These are phyloP conservation scores for Candida sp. DNA, from an alignment of 1,139 yeast species.

Conservation along the genomic window DNA sequence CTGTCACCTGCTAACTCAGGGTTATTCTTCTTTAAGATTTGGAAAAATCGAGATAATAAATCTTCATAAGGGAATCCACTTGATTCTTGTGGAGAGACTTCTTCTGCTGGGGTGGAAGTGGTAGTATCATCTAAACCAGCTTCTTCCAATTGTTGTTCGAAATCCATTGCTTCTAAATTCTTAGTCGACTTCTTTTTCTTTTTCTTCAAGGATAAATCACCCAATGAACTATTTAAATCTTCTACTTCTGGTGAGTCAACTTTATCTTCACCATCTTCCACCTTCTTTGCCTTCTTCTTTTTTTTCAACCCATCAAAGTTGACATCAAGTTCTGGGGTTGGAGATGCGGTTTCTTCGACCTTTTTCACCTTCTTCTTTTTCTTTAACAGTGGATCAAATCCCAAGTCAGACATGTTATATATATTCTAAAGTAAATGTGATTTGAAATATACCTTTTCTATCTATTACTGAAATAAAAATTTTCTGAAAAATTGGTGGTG, in stretches of 20 bases:
- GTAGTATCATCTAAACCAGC: constrained; percentile 75
- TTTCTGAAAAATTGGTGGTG: neutral
- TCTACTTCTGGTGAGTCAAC: constrained; percentile 29
- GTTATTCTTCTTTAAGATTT: constrained; percentile 83
- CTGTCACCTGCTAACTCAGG: constrained; percentile 99
- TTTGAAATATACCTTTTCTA: neutral
- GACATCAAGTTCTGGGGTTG: constrained; percentile 45
- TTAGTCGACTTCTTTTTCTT: constrained; percentile 79
- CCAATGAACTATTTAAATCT: constrained; percentile 61
- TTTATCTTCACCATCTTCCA: constrained; percentile 24
- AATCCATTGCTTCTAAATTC: constrained; percentile 63
- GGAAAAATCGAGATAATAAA: constrained; percentile 80
- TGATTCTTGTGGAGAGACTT: constrained; percentile 26
- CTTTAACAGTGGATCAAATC: constrained; percentile 75
- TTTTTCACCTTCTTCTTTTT: constrained; percentile 78
- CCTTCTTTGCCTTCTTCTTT: constrained; percentile 50
- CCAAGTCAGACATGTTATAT: constrained; percentile 53
- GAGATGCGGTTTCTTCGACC: constrained; percentile 25
- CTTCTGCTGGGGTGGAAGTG: constrained; percentile 16
- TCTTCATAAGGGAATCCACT: constrained; percentile 75
- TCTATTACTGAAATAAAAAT: neutral
- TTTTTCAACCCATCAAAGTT: constrained; percentile 54
- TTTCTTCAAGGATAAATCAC: constrained; percentile 76
- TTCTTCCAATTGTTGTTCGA: constrained; percentile 85
- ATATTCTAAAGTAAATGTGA: neutral